These are phyloP conservation scores for Metahyphopichia silvanorum DNA, from an alignment of 805 yeast genomes.

Conservation along the genomic window DNA sequence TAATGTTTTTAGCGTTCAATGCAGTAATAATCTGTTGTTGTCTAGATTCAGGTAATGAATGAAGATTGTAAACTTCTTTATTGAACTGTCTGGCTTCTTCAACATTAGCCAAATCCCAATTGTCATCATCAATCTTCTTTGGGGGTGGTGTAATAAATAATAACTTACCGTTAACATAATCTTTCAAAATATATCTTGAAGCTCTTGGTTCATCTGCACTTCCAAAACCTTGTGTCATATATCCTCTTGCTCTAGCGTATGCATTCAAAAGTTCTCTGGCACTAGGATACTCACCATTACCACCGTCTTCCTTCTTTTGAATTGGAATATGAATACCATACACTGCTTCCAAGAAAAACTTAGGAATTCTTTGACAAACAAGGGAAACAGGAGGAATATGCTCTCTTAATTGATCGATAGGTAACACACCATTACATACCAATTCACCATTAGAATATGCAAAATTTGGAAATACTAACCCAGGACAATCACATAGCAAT, in stretches of 20 bases:
- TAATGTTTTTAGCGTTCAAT: conserved; percentile 52
- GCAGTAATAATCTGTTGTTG: conserved; percentile 68
- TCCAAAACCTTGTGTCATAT: conserved; percentile 95
- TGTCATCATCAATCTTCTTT: conserved; percentile 47
- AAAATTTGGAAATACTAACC: conserved; percentile 96
- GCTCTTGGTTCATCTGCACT: conserved; percentile 96
- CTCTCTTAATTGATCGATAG: conserved; percentile 95
- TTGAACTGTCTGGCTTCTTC: conserved; percentile 55
- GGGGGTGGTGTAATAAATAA: conserved; percentile 90
- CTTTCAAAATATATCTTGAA: conserved; percentile 86
- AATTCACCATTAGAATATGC: conserved; percentile 95
- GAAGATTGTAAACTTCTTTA: conserved; percentile 64
- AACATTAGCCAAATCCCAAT: conserved; percentile 50
- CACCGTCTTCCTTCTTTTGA: conserved; percentile 79
- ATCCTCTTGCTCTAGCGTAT: conserved; percentile 95
- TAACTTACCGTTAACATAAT: conserved; percentile 89
- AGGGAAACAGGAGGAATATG: conserved; percentile 83
- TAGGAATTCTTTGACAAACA: conserved; percentile 86
- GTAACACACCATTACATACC: conserved; percentile 97
- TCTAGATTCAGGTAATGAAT: conserved; percentile 68
- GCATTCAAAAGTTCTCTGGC: conserved; percentile 86
- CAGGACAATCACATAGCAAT: conserved; percentile 96
- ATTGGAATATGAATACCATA: conserved; percentile 89
- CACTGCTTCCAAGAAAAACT: conserved; percentile 80
- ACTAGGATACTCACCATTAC: conserved; percentile 75